Evolutionary conservation across 1,139 yeast species (phyloP).

Genomic region (Kazachstania sp.): DNA sequence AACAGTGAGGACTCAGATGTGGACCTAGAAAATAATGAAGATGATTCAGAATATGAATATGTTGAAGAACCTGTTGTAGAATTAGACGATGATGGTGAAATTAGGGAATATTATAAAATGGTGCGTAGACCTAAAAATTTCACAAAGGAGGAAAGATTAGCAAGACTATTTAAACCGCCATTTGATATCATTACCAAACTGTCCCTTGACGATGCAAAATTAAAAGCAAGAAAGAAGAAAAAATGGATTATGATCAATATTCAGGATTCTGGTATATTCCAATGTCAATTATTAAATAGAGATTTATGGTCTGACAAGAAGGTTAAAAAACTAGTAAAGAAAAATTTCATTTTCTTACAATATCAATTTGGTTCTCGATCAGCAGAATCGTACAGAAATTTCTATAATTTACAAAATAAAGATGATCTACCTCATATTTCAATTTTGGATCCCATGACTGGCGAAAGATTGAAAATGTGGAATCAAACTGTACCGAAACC

Average conservation of each 20-base stretch:
- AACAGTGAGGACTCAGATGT: slow-evolving; percentile 15
- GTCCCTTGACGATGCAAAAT: slow-evolving; percentile 64
- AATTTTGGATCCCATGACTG: slow-evolving; percentile 89
- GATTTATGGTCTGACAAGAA: slow-evolving; percentile 82
- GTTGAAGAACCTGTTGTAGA: slow-evolving; percentile 30
- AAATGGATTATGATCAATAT: slow-evolving; percentile 86
- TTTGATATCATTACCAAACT: slow-evolving; percentile 71
- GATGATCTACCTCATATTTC: slow-evolving; percentile 78
- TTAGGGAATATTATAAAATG: slow-evolving; percentile 23
- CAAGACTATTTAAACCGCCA: slow-evolving; percentile 83
- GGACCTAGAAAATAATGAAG: slow-evolving; percentile 19
- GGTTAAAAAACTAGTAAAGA: slow-evolving; percentile 55
- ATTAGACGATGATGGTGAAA: slow-evolving; percentile 30
- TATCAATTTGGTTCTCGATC: slow-evolving; percentile 69
- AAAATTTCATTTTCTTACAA: slow-evolving; percentile 71
- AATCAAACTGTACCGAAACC: slow-evolving; percentile 50
- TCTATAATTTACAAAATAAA: slow-evolving; percentile 48
- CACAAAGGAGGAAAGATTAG: slow-evolving; percentile 43
- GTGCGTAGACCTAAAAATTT: slow-evolving; percentile 22
- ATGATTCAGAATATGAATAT: slow-evolving; percentile 27
- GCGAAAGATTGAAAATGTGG: slow-evolving; percentile 79
- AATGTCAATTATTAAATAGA: slow-evolving; percentile 82
- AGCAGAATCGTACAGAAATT: slow-evolving; percentile 61
- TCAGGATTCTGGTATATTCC: slow-evolving; percentile 77
- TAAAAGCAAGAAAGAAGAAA: slow-evolving; percentile 47